These are phyloP conservation scores for Fraxinus platypoda DNA, from an alignment of 305 asterid species.

Conservation along the genomic window DNA sequence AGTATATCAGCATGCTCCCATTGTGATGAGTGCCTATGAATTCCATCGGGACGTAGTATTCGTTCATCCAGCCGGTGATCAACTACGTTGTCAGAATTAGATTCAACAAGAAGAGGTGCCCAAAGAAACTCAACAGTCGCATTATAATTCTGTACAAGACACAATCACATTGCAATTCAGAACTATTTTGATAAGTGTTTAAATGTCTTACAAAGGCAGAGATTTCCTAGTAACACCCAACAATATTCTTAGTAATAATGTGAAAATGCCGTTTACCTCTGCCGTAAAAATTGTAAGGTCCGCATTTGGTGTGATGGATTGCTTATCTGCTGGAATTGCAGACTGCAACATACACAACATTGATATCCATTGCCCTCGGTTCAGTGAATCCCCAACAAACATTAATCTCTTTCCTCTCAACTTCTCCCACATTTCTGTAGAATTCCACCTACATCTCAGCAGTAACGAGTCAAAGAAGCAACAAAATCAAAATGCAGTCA, in stretches of 20 bases:
- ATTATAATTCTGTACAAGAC: conserved; percentile 50
- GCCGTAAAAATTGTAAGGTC: conserved; percentile 82
- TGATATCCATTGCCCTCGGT: conserved; percentile 92
- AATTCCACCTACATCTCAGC: conserved; percentile 66
- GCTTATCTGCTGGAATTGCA: conserved; percentile 53
- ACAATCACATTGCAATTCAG: conserved; percentile 10
- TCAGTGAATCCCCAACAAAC: conserved; percentile 91
- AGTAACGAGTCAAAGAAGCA: conserved; percentile 1
- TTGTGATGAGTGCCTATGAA: conserved; percentile 58
- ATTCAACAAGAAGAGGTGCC: conserved; percentile 93
- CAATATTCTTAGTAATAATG: neutral
- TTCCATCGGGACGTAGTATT: conserved; percentile 66
- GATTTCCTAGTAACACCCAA: neutral
- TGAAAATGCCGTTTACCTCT: conserved; percentile 46
- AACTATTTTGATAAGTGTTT: neutral
- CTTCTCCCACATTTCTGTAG: conserved; percentile 81
- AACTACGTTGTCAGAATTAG: conserved; percentile 77
- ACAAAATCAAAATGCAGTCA: conserved; percentile 15
- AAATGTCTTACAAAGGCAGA: neutral
- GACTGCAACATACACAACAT: conserved; percentile 80
- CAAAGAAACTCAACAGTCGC: conserved; percentile 87
- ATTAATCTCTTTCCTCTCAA: conserved; percentile 83
- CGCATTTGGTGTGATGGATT: conserved; percentile 74
- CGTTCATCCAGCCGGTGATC: conserved; percentile 72
- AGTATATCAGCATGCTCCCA: conserved; percentile 88